Percentiles rank a stretch among this genome's conserved stretches.
Conservation (phyloP, 2,329 filamentous ascomycete genomes). For the Dissoconium aciculare region DNA sequence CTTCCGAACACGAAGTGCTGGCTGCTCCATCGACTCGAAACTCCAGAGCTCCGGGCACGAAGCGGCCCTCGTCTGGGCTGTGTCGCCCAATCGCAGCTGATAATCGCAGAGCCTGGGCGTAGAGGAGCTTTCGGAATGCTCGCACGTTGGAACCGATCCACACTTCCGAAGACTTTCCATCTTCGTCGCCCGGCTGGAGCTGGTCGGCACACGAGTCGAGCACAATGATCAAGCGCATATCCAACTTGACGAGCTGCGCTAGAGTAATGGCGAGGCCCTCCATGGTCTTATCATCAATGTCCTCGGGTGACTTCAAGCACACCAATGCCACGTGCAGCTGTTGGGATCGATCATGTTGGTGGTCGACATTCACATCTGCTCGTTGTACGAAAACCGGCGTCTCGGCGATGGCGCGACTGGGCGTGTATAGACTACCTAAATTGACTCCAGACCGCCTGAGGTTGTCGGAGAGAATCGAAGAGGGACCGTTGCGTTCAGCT, state of each 20-base stretch:
- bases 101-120: constrained; percentile 56
- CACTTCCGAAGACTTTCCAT: neutral
- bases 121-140: constrained; percentile 12
- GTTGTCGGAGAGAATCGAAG: constrained; percentile 14
- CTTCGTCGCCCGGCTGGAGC: constrained; percentile 5
- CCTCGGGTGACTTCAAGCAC: constrained; percentile 63
- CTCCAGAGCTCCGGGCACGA: constrained; percentile 46
- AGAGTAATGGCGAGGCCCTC: constrained; percentile 69
- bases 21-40: constrained; percentile 10
- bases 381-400: constrained; percentile 46
- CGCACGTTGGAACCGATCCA: constrained; percentile 1
- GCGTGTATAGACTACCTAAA: constrained; percentile 45
- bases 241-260: constrained; percentile 66
- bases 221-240: constrained; percentile 68
- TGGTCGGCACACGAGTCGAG: constrained; percentile 47
- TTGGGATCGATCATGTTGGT: constrained; percentile 25
- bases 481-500: neutral
- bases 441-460: constrained; percentile 40
- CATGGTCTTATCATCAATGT: constrained; percentile 52
- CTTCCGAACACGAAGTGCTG: constrained; percentile 3
- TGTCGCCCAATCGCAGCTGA: constrained; percentile 59
- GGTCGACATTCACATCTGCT: constrained; percentile 23
- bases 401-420: constrained; percentile 42
- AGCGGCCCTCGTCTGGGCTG: constrained; percentile 51
- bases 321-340: constrained; percentile 66